Base-by-base conservation (phyloP, 306 rosid genomes). In the Cucumis melo region DNA sequence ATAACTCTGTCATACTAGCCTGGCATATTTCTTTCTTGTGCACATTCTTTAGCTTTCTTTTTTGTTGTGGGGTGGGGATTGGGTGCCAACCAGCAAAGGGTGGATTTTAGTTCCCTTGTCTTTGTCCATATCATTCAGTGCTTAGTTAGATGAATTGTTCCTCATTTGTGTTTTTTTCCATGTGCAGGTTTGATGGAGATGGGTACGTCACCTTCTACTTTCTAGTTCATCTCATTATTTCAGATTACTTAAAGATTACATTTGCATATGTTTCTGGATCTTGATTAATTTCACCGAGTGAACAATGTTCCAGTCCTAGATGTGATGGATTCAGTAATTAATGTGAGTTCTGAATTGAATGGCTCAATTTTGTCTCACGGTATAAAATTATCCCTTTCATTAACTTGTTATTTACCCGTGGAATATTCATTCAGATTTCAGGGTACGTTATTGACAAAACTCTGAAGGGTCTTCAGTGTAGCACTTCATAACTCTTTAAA, bases 141-240 rank as follows among this genome's bases (percentile, higher is more conserved):
- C 53, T 16, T 62, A 36, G 36, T 56, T 14, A 50, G 55, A 48
- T 73, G 71, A 68, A 20, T 7, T 78, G 58, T 78, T 66, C 48
- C 66, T 77, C 60, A 56, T 81, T 72, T 65, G 12, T 66, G 85
- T 71, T 85, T 81, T 85, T 81, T 64, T 34, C 59, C 82, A 42
- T 79, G 48, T 87, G 83, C 91, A 94, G 98, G 98, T 91, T 91
- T 82, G 98, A 94, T 80, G 98, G 98, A 83, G 98, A 94, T 82
- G 98, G 97, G 97, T 94, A 73, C 29, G 96, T 86, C 80, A 34
- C 54, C 78, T 77, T 77, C 78, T 78, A 34, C 74, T 66, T 75
- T 73, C 44, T 34, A 59, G 55, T 76, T 72, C 81, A 46, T 64
- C 77, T 34, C 46, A 16, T 74, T 15, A 62, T 75, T 76, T 80